A percentile compares a stretch with the other conserved stretches of the same genome.
phyloP scores from a whole-genome alignment of 768 basidiomycete species.

The Xerocomellus intermedius region DNA sequence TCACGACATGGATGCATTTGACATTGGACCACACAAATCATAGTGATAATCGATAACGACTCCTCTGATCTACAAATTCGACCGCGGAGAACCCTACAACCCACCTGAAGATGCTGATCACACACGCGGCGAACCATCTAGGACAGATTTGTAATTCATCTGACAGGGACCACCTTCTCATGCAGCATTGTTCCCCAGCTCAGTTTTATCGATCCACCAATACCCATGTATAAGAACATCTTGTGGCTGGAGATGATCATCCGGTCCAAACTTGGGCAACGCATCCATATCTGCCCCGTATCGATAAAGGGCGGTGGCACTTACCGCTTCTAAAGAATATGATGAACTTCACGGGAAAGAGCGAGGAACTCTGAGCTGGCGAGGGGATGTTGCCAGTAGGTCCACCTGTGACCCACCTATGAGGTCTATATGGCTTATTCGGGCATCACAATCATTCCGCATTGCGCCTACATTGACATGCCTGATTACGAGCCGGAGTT shows the following conservation, averaged over 20 bases:
- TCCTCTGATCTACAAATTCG: neutral
- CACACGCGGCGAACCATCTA: neutral
- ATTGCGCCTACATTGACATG: slow-evolving; percentile 2
- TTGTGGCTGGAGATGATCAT: neutral
- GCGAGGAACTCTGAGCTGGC: neutral
- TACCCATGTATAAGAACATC: neutral
- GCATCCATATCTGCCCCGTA: neutral
- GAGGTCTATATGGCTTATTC: neutral
- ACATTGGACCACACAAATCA: neutral
- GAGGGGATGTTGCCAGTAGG: neutral
- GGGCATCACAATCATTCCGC: neutral
- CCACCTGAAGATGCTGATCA: neutral
- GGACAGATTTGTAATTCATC: neutral
- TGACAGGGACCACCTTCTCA: neutral
- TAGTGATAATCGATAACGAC: neutral
- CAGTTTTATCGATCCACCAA: neutral
- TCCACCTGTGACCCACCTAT: neutral
- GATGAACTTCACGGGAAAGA: neutral
- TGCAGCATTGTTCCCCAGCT: neutral
- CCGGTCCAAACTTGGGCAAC: neutral
- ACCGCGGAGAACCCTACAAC: neutral
- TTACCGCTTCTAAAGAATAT: neutral
- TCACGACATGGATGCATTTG: neutral
- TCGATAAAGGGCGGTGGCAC: neutral
- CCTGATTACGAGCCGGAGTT: neutral